Evolutionary conservation across 2,329 filamentous ascomycete species (phyloP), one percentile per base, ranked within the genome.

Genomic region (Beauveria australis): DNA sequence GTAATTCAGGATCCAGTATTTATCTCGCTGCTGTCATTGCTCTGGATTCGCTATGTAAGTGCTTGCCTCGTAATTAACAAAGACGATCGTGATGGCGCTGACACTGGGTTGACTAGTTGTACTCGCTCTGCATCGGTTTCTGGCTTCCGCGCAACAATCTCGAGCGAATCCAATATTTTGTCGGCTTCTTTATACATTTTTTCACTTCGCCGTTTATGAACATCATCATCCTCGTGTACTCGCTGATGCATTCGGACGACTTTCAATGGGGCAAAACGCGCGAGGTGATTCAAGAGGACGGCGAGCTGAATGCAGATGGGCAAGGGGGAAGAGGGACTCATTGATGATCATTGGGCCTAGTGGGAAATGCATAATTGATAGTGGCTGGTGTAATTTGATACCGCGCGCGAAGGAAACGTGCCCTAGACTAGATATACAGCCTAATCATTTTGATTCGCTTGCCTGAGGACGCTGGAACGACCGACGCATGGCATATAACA

Each of bases 201-300:
- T 60, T 70, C 16, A 70, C 71, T 1, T 75, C 74, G 1, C 76
- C 76, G 0, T 74, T 78, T 51, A 70, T 78, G 64, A 78, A 78
- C 65, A 73, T 78, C 28, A 67, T 76, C 44, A 72, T 78, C 37
- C 62, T 78, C 14, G 63, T 72, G 1, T 78, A 77, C 61, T 76
- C 76, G 0, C 68, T 78, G 19, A 67, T 74, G 49, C 68, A 77
- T 56, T 73, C 76, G 6, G 76, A 79, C 60, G 74, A 76, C 64
- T 78, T 78, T 67, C 75, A 74, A 61, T 78, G 76, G 76, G 76
- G 76, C 18, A 78, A 78, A 68, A 78, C 76, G 1, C 67, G 74
- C 2, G 73, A 76, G 33, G 74, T 76, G 40, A 59, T 75, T 30
- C 62, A 63, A 12, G 69, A 64, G 3, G 68, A 68, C 6, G 66